Percentiles rank a stretch among this genome's conserved stretches.
Evolutionary conservation across 176 grass and related monocot species (phyloP).

Genomic region (Olyra latifolia): DNA sequence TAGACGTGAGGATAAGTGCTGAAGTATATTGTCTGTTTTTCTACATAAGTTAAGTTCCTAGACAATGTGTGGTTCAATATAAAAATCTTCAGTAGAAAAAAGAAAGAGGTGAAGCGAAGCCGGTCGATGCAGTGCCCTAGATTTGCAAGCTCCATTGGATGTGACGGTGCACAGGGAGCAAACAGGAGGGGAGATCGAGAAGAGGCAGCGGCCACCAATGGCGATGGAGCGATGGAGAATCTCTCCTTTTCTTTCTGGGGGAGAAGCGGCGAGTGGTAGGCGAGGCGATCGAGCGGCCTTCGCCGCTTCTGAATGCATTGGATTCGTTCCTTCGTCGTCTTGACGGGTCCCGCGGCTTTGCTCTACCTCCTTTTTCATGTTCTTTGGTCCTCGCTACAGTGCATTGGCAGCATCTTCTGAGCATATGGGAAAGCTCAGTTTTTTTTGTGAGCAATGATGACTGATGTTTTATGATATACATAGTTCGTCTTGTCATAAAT

Average conservation of each 20-base stretch:
- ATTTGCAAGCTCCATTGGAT: background rate
- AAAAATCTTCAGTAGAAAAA: background rate
- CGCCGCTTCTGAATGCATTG: background rate
- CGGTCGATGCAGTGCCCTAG: background rate
- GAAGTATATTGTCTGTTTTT: too few relatives aligned
- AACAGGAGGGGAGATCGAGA: background rate
- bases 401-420: background rate
- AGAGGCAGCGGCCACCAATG: background rate
- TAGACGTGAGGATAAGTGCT: too few relatives aligned
- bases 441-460: too few relatives aligned
- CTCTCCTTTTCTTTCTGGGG: background rate
- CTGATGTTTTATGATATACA: too few relatives aligned
- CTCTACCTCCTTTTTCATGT: background rate
- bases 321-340: background rate
- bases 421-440: background rate
- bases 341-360: too few relatives aligned
- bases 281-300: conserved; percentile 20
- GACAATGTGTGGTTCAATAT: too few relatives aligned
- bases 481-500: too few relatives aligned
- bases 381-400: conserved; percentile 21
- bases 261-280: conserved; percentile 56
- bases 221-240: conserved; percentile 3
- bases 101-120: conserved; percentile 40
- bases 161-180: conserved; percentile 6
- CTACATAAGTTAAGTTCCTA: too few relatives aligned